Evolutionary conservation across 2,329 filamentous ascomycete genomes (phyloP), one percentile per base, ranked within the genome.

Genomic region (Drechslera avenae): DNA sequence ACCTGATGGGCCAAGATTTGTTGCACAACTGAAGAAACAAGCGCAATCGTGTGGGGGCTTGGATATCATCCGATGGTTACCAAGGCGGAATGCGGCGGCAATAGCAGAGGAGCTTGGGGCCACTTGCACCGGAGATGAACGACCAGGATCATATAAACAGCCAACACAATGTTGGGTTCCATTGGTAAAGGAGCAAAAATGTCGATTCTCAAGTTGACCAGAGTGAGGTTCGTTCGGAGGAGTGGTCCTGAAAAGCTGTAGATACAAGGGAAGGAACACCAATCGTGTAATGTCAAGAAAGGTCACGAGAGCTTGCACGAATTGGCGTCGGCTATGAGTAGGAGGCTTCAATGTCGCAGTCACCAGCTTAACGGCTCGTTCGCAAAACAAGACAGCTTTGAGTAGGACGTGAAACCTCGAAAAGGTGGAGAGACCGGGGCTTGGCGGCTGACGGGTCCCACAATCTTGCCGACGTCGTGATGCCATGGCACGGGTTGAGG

Each of bases 371-470:
- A n/a, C n/a, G n/a, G n/a, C n/a, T n/a, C n/a, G n/a, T n/a, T n/a
- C n/a, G n/a, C n/a, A n/a, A 19, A 2, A 19, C n/a, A 13, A 23
- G 31, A 21, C 30, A 9, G 26, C 9, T 1, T 13, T 28, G 10
- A 28, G 26, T 4, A 28, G 26, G 4, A 12, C 26, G 5, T 28
- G 26, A 28, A 28, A 28, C 2, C 26, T n/a, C 10, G 43, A 31
- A 56, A 73, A 73, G 70, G 66, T 73, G 57, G 72, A 43, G 18
- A 7, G 10, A 14, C 21, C 12, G 32, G 12, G 36, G 23, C 41
- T 44, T 44, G 21, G 32, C 41, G 32, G 41, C 12, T 34, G 23
- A 44, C 21, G 14, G 26, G 19, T 19, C 19, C 41, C 31, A 35
- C 33, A 44, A 33, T 35, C 40, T 36, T 35, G 4, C n/a, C 28